phyloP scores from a whole-genome alignment of 805 yeast species.

The Lachancea lanzarotensis region DNA sequence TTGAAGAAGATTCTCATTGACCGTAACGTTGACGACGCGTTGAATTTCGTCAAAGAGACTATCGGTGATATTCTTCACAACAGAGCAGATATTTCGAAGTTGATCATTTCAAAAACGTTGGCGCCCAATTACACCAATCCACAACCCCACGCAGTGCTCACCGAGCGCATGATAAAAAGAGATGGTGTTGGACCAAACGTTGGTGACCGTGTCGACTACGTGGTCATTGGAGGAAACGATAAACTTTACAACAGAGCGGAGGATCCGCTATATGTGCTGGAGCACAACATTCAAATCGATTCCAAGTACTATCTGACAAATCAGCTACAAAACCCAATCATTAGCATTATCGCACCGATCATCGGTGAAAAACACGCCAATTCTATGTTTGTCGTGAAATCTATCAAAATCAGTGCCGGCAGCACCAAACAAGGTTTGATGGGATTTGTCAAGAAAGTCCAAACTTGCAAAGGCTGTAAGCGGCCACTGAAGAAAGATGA shows the following conservation, averaged over 20 bases:
- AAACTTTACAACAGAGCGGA: slow-evolving; percentile 94
- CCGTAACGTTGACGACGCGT: slow-evolving; percentile 79
- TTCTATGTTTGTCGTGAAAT: slow-evolving; percentile 58
- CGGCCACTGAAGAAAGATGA: slow-evolving; percentile 61
- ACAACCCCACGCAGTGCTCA: slow-evolving; percentile 95
- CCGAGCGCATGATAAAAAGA: slow-evolving; percentile 92
- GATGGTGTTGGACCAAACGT: slow-evolving; percentile 97
- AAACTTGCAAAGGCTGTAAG: slow-evolving; percentile 82
- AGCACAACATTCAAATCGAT: slow-evolving; percentile 87
- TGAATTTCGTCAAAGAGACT: slow-evolving; percentile 73
- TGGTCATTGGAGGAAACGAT: slow-evolving; percentile 73
- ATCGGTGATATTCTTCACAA: slow-evolving; percentile 89
- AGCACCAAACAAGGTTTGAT: slow-evolving; percentile 77
- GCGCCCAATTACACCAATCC: slow-evolving; percentile 92
- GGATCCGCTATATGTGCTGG: slow-evolving; percentile 90
- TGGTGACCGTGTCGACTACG: slow-evolving; percentile 98
- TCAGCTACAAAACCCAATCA: slow-evolving; percentile 85
- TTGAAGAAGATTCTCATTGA: slow-evolving; percentile 79
- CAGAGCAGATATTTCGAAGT: slow-evolving; percentile 83
- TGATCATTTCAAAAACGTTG: slow-evolving; percentile 89
- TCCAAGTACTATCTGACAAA: slow-evolving; percentile 90
- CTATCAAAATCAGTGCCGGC: slow-evolving; percentile 37
- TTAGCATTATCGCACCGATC: slow-evolving; percentile 91
- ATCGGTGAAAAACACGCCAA: slow-evolving; percentile 80
- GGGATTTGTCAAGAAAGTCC: slow-evolving; percentile 87